Evolutionary conservation across 208 protist species (phyloP).

Genomic region (Trypanosomatidae sp.): DNA sequence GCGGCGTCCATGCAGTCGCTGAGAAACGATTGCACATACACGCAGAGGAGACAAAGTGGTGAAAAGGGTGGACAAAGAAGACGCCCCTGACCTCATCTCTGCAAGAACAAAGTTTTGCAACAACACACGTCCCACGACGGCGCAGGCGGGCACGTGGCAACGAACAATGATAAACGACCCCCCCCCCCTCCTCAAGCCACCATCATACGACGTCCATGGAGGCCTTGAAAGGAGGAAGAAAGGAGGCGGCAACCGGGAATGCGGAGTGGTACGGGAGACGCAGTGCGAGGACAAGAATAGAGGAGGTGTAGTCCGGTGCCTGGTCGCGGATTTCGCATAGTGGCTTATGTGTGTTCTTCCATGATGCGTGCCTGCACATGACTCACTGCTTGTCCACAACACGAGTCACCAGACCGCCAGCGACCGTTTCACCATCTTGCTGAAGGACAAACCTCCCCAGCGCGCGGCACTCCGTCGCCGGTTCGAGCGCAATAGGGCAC

Average conservation of each 20-base stretch:
- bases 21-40: background rate
- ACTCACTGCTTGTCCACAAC: slow-evolving; percentile 27
- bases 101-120: background rate
- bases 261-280: background rate
- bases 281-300: background rate
- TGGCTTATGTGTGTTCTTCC: background rate
- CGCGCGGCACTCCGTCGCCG: slow-evolving; percentile 68
- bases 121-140: background rate
- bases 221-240: no score
- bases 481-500: slow-evolving; percentile 56
- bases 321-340: background rate
- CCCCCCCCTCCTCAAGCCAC: background rate
- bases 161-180: background rate
- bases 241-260: background rate
- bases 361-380: background rate
- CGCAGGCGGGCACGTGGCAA: background rate
- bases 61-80: slow-evolving; percentile 13
- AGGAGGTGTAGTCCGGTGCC: background rate
- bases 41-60: background rate
- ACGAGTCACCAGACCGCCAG: slow-evolving; percentile 65
- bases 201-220: no score
- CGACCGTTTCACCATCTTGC: slow-evolving; percentile 80
- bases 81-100: background rate
- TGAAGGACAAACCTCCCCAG: slow-evolving; percentile 83
- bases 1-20: background rate